Conservation (phyloP, 371 early-diverging fungal species). For the Mucor lusitanicus region DNA sequence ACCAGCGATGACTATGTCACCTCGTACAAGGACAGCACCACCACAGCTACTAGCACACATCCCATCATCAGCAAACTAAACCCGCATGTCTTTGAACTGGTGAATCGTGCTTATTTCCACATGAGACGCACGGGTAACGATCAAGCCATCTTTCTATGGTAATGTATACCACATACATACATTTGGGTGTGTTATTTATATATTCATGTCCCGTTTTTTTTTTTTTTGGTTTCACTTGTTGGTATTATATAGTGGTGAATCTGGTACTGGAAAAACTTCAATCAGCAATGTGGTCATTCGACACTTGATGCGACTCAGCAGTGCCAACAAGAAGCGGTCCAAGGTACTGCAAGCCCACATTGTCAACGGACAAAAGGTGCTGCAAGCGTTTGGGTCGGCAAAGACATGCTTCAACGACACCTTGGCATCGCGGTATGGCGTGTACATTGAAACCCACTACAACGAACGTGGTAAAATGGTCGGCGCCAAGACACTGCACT, state of each 20-base stretch:
- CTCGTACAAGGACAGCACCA: constrained; percentile 55
- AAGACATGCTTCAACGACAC: too few relatives aligned
- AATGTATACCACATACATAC: constrained; percentile 9
- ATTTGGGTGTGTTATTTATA: too few relatives aligned
- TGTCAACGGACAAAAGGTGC: constrained; percentile 62
- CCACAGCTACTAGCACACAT: constrained; percentile 2
- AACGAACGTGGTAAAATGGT: constrained; percentile 62
- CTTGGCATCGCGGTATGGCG: constrained; percentile 71
- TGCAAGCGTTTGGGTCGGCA: constrained; percentile 85
- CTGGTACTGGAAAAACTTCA: constrained; percentile 87
- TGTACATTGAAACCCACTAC: constrained; percentile 89
- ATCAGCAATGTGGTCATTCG: constrained; percentile 63
- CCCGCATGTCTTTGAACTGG: constrained; percentile 87
- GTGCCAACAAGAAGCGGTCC: constrained; percentile 73
- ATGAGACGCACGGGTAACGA: constrained; percentile 82
- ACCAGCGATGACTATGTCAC: constrained; percentile 73
- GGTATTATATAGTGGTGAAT: constrained; percentile 77
- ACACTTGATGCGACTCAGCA: constrained; percentile 71
- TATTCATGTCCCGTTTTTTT: too few relatives aligned
- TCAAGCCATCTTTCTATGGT: constrained; percentile 71
- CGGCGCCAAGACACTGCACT: constrained; percentile 82
- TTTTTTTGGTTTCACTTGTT: constrained; percentile 8
- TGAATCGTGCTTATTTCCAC: constrained; percentile 66
- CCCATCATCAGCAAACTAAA: constrained; percentile 1
- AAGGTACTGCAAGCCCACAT: constrained; percentile 75